phyloP scores from a whole-genome alignment of 495 filamentous ascomycete species.

The Letharia lupina region DNA sequence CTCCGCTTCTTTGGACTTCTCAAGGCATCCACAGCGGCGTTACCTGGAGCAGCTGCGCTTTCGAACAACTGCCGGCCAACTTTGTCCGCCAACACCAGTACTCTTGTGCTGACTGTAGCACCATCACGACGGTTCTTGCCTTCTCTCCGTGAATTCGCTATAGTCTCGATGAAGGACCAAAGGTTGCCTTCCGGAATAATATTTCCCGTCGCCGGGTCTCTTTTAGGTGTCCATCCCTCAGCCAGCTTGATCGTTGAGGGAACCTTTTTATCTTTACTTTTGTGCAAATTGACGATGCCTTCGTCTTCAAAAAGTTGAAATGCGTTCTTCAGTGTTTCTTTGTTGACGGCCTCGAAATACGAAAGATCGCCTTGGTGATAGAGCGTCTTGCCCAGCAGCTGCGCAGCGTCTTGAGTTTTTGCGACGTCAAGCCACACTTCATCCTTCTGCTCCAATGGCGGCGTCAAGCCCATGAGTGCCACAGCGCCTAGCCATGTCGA shows the following conservation, averaged over 20 bases:
- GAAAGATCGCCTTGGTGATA: constrained; percentile 95
- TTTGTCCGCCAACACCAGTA: constrained; percentile 62
- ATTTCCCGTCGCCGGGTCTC: constrained; percentile 50
- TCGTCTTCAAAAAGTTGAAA: constrained; percentile 85
- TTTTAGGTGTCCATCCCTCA: constrained; percentile 66
- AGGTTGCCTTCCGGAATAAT: constrained; percentile 63
- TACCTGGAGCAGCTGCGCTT: constrained; percentile 10
- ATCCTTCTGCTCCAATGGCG: constrained; percentile 50
- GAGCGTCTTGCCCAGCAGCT: constrained; percentile 87
- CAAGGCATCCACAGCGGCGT: background rate
- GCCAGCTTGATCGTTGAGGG: constrained; percentile 57
- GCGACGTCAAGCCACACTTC: constrained; percentile 71
- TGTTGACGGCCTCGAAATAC: constrained; percentile 97
- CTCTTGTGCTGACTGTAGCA: constrained; percentile 76
- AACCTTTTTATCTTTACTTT: constrained; percentile 49
- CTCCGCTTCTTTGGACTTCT: constrained; percentile 16
- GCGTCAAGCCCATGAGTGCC: constrained; percentile 74
- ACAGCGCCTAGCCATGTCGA: constrained; percentile 84
- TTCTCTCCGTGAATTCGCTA: constrained; percentile 72
- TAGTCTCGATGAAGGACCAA: constrained; percentile 86
- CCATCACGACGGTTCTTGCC: constrained; percentile 93
- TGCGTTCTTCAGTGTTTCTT: constrained; percentile 89
- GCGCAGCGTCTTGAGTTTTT: constrained; percentile 72
- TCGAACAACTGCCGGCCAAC: constrained; percentile 46
- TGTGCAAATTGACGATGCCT: constrained; percentile 69